Evolutionary conservation across 768 basidiomycete genomes (phyloP), one percentile per base, ranked within the genome.

Genomic region (Xerocomellus chrysenteron): DNA sequence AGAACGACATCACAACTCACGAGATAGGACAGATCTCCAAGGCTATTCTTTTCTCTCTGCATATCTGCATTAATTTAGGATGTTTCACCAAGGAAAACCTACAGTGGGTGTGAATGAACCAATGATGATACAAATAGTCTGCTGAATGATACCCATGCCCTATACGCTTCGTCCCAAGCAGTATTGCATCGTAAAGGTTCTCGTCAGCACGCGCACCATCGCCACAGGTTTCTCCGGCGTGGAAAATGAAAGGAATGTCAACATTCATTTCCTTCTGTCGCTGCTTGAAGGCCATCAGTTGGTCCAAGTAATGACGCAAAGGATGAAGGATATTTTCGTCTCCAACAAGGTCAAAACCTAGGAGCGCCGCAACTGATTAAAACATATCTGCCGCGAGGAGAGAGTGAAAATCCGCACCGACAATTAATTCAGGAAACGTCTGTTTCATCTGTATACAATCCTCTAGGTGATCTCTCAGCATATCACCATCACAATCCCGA

Each of bases 321-420:
- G 88, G 86, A 40, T 74, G 77, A 24, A 82, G 62, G 7, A 70
- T 72, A 64, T 90, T 84, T 64, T 92, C 89, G 46, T 86, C 77
- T 5, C 89, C 89, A n/a, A 91, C 89, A 19, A 92, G 78, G 72
- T 92, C 90, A 62, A 91, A 92, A 3, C 87, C 88, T 88, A 54
- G 4, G 21, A n/a, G 26, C 11, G 19, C 46, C 55, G 17, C 45
- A 40, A 36, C 28, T 21, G 5, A 30, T 46, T 26, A 12, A 48
- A 52, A 46, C 40, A 32, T 59, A 24, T 36, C n/a, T 33, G 9
- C 19, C 26, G 3, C 2, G 24, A 28, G 32, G n/a, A 36, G 16
- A 30, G 16, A n/a, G 7, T 35, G 41, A 44, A 33, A n/a, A 49
- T 16, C 41, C 74, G 21, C 28, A 83, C 88, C 89, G 42, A 82